A percentile compares a stretch with the other conserved stretches of the same genome.
phyloP scores from a whole-genome alignment of 768 basidiomycete species.

The Crepidotus variabilis region DNA sequence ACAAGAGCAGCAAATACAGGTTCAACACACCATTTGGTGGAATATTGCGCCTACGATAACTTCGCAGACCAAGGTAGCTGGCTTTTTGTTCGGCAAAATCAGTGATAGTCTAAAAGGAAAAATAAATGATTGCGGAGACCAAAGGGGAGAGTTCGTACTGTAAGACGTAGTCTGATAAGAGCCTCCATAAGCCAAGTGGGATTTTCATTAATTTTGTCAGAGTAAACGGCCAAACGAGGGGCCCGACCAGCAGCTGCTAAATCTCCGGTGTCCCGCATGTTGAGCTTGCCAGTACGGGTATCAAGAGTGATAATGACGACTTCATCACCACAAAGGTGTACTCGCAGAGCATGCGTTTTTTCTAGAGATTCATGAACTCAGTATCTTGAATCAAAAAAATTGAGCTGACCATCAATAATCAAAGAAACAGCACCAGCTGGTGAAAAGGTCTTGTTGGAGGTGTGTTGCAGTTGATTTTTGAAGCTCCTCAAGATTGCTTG shows the following conservation, averaged over 20 bases:
- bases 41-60: slow-evolving; percentile 68
- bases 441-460: slow-evolving; percentile 56
- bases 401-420: slow-evolving; percentile 47
- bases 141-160: slow-evolving; percentile 39
- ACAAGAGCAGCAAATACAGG: neutral
- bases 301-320: slow-evolving; percentile 76
- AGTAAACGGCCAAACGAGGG: slow-evolving; percentile 55
- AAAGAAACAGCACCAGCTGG: slow-evolving; percentile 55
- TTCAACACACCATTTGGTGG: slow-evolving; percentile 49
- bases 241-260: slow-evolving; percentile 72
- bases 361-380: slow-evolving; percentile 29
- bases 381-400: neutral
- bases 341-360: slow-evolving; percentile 53
- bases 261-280: slow-evolving; percentile 77
- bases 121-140: neutral
- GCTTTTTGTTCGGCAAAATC: slow-evolving; percentile 84
- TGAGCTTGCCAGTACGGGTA: slow-evolving; percentile 72
- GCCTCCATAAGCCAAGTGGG: slow-evolving; percentile 56
- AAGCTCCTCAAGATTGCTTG: slow-evolving; percentile 56
- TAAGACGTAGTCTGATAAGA: slow-evolving; percentile 55
- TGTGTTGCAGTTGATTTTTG: slow-evolving; percentile 49
- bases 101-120: slow-evolving; percentile 61
- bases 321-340: slow-evolving; percentile 75
- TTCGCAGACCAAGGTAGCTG: slow-evolving; percentile 78
- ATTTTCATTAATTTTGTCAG: slow-evolving; percentile 66